Evolutionary conservation across 305 asterid species (phyloP), one percentile per base, ranked within the genome.

Genomic region (Fraxinus albicans): DNA sequence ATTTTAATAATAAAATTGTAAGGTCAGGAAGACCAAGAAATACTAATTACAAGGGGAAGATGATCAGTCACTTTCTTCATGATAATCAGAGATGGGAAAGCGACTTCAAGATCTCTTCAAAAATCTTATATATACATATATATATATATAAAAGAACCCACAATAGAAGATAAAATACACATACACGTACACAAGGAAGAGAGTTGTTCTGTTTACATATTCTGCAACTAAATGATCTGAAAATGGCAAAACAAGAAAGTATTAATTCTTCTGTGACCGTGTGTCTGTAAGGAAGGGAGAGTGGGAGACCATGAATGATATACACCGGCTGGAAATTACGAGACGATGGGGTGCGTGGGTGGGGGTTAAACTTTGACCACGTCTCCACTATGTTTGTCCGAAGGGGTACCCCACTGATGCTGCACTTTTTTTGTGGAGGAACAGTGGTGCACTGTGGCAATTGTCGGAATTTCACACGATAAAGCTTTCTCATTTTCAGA

Each of bases 11-110:
- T 42, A 78, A 31, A 29, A 21, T 69, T 31, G 76, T 55, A 47
- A 75, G 81, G 84, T 42, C 80, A 84, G 87, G 86, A 82, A 67
- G 76, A 55, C 73, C 42, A 25, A 19, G 12, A 81, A 72, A 70
- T 67, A 69, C 4, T 50, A 42, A 15, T 58, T 81, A 25, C 78
- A 77, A 82, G 83, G 81, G 83, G 88, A 53, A 81, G 88, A 88
- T 83, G 97, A 90, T 21, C 88, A 86, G 98, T 94, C 98, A 83
- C 92, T 95, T 79, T 95, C 97, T 79, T 85, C 98, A 90, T 94
- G 97, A 92, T 97, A 95, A 87, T 95, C 93, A 92, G 97, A 84
- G 86, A 89, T 83, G 86, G 50, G 89, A 94, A 86, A 94, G 95
- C 87, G 98, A 93, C 95, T 81, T 31, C 31, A 17, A 70, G 76